A percentile compares a stretch with the other conserved stretches of the same genome.
Evolutionary conservation across 495 filamentous ascomycete genomes (phyloP).

Genomic region (Tuber brumale): DNA sequence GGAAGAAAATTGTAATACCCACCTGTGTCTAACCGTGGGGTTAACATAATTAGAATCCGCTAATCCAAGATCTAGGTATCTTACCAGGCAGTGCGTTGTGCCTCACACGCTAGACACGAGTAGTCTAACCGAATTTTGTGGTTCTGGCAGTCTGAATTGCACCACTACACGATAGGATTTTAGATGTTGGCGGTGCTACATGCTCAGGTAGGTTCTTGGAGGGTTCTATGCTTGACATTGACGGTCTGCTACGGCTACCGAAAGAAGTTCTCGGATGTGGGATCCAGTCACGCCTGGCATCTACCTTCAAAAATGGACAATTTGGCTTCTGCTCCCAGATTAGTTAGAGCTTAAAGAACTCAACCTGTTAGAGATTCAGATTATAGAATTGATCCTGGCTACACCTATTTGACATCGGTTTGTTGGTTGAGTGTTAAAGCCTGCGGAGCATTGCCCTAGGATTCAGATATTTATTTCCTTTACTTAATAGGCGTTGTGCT

Average conservation of each 20-base stretch:
- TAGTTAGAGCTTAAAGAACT: not conserved
- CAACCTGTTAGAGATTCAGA: not conserved
- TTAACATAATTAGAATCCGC: not conserved
- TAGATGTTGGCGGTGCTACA: not conserved
- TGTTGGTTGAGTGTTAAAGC: not conserved
- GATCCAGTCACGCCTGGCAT: not conserved
- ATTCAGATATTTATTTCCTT: not conserved
- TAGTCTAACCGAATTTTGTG: not conserved
- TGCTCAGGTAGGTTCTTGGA: not conserved
- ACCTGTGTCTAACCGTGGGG: not conserved
- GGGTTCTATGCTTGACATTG: not conserved
- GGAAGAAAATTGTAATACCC: not conserved
- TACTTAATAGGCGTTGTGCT: not conserved
- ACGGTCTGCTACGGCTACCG: not conserved
- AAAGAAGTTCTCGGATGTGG: not conserved
- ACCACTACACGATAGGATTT: not conserved
- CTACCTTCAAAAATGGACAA: not conserved
- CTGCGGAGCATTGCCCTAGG: not conserved
- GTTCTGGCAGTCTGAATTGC: not conserved
- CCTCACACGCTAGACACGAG: not conserved
- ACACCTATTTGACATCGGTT: not conserved
- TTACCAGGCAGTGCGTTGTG: not conserved
- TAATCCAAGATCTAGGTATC: not conserved
- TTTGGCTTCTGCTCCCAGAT: not conserved
- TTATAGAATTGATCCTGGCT: not conserved